Percentiles rank a stretch among this genome's conserved stretches.
Evolutionary conservation across 768 basidiomycete genomes (phyloP).

Genomic region (Russula foetens): DNA sequence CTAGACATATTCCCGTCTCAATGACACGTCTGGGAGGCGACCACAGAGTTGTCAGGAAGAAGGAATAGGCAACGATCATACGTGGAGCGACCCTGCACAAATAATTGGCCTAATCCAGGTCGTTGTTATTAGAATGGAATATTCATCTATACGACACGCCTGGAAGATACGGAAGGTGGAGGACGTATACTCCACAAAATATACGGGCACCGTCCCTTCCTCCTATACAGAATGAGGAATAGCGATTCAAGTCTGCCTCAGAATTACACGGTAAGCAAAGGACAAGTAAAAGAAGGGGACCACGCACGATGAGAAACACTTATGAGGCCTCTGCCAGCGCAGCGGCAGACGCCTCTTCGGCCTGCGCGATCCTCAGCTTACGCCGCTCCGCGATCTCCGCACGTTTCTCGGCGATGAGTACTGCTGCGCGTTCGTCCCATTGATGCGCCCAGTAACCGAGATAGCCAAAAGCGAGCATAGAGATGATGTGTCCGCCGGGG

Average conservation of each 20-base stretch:
- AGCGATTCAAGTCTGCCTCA: background rate
- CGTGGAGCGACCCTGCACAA: background rate
- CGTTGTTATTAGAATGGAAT: background rate
- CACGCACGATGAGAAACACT: background rate
- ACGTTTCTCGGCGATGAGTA: conserved; percentile 56
- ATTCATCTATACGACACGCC: background rate
- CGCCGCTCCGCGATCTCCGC: conserved; percentile 49
- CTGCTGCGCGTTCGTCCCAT: conserved; percentile 56
- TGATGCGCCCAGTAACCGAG: conserved; percentile 67
- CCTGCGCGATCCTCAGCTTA: conserved; percentile 28
- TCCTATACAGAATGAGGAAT: background rate
- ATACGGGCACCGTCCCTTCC: background rate
- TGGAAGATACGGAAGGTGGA: background rate
- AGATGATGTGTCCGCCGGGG: conserved; percentile 58
- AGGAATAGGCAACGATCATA: too few species aligned
- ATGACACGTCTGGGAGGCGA: background rate
- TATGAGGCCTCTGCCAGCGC: conserved; percentile 9
- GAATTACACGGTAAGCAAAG: background rate
- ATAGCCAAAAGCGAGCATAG: conserved; percentile 63
- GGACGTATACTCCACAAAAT: background rate
- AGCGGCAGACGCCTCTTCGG: conserved; percentile 24
- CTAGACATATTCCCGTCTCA: background rate
- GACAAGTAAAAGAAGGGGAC: background rate
- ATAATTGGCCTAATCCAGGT: background rate
- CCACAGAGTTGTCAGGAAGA: background rate